Base-by-base conservation (phyloP, 768 basidiomycete species). In the Lepiota brunneoincarnata region DNA sequence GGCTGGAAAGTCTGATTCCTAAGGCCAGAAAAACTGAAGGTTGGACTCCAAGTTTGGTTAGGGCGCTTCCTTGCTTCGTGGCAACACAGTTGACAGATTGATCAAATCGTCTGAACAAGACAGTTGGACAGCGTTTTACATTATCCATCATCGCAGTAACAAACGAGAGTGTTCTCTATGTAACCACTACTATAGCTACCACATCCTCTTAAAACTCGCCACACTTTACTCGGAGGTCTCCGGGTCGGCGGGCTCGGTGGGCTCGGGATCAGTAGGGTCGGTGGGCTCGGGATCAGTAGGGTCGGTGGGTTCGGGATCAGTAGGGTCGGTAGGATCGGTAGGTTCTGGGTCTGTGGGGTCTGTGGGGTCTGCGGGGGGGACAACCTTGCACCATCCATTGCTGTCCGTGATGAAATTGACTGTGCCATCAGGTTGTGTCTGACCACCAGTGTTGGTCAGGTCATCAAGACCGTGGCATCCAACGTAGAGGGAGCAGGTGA, bases 401-500 rank as follows among this genome's bases (percentile, higher is more conserved):
- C 75, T 76, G 60, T 73, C 58, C 41, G 59, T 67, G 64, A 78
- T 78, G 54, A 65, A 75, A 59, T 77, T 67, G 48, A 75, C 47
- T 46, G 66, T 70, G 17, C 76, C 75, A 49, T 75, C 67, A 2
- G 75, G 69, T 59, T 78, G 75, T 28, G 63, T 70, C 58, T 78
- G 76, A 12, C 76, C 76, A 31, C 75, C 76, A 34, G 52, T 58
- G 59, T 78, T 78, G 57, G 63, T 67, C 40, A 74, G 72, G 47
- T 71, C 67, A 10, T 64, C 60, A n/a, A 65, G 59, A 28, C 49
- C 55, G 50, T 77, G 75, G 65, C 76, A 78, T 14, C 26, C 23
- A 14, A 55, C 62, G 63, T 75, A 77, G 38, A 78, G 64, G n/a
- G 76, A 68, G 62, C 77, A 78, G 9, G 76, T 77, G 23, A 78